phyloP scores from a whole-genome alignment of 2,329 filamentous ascomycete genomes.

The Fusarium anthophilum region DNA sequence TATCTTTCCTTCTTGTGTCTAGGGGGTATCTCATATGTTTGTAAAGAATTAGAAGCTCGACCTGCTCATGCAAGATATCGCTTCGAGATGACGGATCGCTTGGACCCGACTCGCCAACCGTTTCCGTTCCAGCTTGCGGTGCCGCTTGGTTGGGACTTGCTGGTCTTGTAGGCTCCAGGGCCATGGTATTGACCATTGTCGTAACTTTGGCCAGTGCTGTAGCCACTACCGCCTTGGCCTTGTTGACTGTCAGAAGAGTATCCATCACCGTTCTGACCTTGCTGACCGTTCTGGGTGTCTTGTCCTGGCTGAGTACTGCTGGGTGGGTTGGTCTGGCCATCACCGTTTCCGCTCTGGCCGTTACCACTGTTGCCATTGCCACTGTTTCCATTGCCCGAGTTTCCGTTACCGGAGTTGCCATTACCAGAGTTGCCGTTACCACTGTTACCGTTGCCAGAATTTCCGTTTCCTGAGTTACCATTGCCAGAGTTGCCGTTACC shows the following conservation, averaged over 20 bases:
- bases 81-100: conserved; percentile 22
- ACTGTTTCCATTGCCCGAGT: background rate
- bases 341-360: conserved; percentile 6
- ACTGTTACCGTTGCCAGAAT: background rate
- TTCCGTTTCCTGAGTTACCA: background rate
- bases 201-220: background rate
- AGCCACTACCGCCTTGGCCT: background rate
- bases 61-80: conserved; percentile 32
- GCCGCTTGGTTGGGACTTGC: background rate
- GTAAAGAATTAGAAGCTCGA: background rate
- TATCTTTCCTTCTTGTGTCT: background rate
- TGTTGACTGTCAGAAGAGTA: background rate
- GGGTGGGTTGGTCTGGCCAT: background rate
- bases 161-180: conserved; percentile 7
- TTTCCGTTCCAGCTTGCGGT: conserved; percentile 13
- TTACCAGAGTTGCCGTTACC: background rate
- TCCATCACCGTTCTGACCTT: background rate
- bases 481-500: background rate
- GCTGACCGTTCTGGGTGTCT: background rate
- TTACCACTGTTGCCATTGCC: conserved; percentile 2
- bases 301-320: background rate
- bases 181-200: conserved; percentile 21
- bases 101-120: conserved; percentile 19
- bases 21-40: conserved; percentile 21
- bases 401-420: background rate